phyloP scores from a whole-genome alignment of 768 basidiomycete genomes.

The Mycena venus region DNA sequence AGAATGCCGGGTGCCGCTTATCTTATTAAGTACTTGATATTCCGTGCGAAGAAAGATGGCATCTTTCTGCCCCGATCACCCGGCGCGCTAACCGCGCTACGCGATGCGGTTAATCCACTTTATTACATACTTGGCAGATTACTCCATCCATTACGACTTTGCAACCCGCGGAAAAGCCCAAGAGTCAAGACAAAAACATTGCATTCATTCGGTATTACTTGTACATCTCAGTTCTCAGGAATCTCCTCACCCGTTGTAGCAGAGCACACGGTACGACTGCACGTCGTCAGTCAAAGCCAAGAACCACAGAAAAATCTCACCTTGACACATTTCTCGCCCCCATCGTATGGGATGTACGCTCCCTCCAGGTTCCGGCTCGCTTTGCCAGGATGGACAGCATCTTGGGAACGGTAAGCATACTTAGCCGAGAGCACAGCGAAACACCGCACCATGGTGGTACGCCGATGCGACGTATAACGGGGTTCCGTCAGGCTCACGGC shows the following conservation, averaged over 20 bases:
- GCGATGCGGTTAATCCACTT: no score
- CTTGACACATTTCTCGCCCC: slow-evolving; percentile 64
- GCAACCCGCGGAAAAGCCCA: no score
- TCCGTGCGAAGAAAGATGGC: background rate
- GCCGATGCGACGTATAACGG: slow-evolving; percentile 74
- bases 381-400: slow-evolving; percentile 75
- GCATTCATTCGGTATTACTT: background rate
- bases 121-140: no score
- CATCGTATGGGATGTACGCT: slow-evolving; percentile 68
- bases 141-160: no score
- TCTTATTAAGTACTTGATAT: background rate
- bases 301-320: slow-evolving; percentile 44
- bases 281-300: background rate
- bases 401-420: no score
- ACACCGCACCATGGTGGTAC: no score
- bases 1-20: background rate
- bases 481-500: slow-evolving; percentile 72
- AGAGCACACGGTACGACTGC: slow-evolving; percentile 30
- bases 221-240: background rate
- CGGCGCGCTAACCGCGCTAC: background rate
- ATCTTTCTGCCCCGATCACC: no score
- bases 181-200: background rate
- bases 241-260: slow-evolving; percentile 22
- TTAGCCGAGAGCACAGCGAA: no score
- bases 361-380: slow-evolving; percentile 66